A percentile compares a stretch with the other conserved stretches of the same genome.
Evolutionary conservation across 176 grass and related monocot genomes (phyloP).

Genomic region (Hordeum marinum): DNA sequence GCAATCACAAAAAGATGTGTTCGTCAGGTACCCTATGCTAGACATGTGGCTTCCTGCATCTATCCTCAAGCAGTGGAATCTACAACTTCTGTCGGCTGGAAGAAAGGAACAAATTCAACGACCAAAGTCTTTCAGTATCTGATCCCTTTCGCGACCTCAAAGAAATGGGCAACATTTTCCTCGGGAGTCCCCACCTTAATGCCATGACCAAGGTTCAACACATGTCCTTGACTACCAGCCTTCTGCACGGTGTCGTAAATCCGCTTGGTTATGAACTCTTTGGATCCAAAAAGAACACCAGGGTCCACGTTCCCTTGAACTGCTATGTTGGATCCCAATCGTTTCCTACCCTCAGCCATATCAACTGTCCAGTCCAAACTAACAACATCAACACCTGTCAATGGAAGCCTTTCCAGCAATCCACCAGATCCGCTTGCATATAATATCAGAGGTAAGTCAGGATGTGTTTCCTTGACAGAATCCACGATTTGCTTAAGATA

Average conservation of each 20-base stretch:
- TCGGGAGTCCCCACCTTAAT: conserved; percentile 94
- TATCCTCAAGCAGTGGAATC: conserved; percentile 31
- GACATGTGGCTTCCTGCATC: conserved; percentile 39
- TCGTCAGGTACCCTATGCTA: conserved; percentile 31
- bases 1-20: conserved; percentile 20
- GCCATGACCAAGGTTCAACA: conserved; percentile 96
- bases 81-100: conserved; percentile 30
- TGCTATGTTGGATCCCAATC: conserved; percentile 77
- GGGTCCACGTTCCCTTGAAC: conserved; percentile 97
- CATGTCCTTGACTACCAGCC: conserved; percentile 72
- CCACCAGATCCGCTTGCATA: conserved; percentile 97
- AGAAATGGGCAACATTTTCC: conserved; percentile 98
- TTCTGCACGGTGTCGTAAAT: conserved; percentile 84
- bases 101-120: conserved; percentile 23
- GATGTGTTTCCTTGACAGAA: conserved; percentile 76
- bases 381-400: conserved; percentile 85
- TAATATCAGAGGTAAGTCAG: conserved; percentile 85
- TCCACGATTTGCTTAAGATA: conserved; percentile 90
- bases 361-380: conserved; percentile 98
- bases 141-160: conserved; percentile 85
- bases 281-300: conserved; percentile 92
- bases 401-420: conserved; percentile 78
- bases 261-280: conserved; percentile 86
- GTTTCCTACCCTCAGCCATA: conserved; percentile 87
- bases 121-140: conserved; percentile 51